Evolutionary conservation across 192 early-diverging fungal genomes (phyloP).

Genomic region (Glomus cerebriforme): DNA sequence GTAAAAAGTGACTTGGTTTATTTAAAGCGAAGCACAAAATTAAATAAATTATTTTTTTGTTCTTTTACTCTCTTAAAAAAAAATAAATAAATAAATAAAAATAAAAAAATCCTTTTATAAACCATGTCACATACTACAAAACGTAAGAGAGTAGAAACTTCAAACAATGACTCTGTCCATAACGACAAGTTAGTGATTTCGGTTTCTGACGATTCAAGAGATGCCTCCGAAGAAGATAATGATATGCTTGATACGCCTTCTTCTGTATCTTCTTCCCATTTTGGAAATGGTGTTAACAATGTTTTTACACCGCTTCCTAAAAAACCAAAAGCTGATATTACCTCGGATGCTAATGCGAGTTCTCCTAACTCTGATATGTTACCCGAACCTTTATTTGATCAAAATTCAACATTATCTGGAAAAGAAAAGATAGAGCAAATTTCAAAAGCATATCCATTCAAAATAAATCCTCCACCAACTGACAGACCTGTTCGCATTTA

Average conservation of each 20-base stretch:
- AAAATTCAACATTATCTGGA: not conserved
- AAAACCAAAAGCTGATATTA: not conserved
- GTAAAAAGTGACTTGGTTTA: not conserved
- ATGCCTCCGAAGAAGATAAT: not conserved
- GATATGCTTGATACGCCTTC: conserved; percentile 3
- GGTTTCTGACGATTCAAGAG: not conserved
- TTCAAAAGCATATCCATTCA: conserved; percentile 21
- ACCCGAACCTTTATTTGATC: not conserved
- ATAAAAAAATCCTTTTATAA: too few species aligned
- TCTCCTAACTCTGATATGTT: not conserved
- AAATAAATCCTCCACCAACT: conserved; percentile 65
- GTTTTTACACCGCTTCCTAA: not conserved
- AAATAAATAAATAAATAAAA: not conserved
- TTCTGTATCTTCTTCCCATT: not conserved
- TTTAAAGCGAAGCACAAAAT: too few species aligned
- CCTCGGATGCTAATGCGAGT: not conserved
- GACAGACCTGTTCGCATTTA: conserved; percentile 78
- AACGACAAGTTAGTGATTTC: not conserved
- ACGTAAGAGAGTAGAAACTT: not conserved
- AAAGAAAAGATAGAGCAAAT: not conserved
- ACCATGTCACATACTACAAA: not conserved
- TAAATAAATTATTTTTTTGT: too few species aligned
- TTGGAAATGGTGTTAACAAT: not conserved
- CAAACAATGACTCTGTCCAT: not conserved
- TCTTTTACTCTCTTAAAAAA: too few species aligned